Evolutionary conservation across 306 rosid species (phyloP).

Genomic region (Inga oerstediana): DNA sequence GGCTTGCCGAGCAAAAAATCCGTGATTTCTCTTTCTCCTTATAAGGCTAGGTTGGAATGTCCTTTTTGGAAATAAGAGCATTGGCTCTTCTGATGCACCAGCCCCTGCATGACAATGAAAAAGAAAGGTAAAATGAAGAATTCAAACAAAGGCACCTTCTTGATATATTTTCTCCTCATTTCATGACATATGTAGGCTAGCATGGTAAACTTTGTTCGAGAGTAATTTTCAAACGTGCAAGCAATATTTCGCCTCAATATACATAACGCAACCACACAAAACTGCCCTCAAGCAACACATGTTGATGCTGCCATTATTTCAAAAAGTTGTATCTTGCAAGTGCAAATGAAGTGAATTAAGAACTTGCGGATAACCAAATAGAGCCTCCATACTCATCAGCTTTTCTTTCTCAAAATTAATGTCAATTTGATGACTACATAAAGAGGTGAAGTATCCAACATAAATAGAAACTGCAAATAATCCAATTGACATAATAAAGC

Average conservation of each 20-base stretch:
- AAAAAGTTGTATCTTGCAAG: neutral
- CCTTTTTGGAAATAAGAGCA: slow-evolving; percentile 87
- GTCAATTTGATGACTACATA: neutral
- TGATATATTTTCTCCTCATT: slow-evolving; percentile 15
- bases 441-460: neutral
- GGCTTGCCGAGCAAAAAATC: slow-evolving; percentile 84
- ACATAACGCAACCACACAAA: slow-evolving; percentile 7
- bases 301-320: neutral
- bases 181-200: neutral
- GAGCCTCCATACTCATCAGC: slow-evolving; percentile 8
- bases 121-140: neutral
- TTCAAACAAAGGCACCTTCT: slow-evolving; percentile 11
- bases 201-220: neutral
- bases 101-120: slow-evolving; percentile 44
- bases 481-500: neutral
- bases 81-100: slow-evolving; percentile 61
- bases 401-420: neutral
- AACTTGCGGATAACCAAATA: neutral
- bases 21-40: slow-evolving; percentile 84
- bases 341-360: slow-evolving; percentile 14
- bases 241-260: neutral
- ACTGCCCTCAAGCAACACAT: slow-evolving; percentile 4
- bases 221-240: neutral
- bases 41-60: slow-evolving; percentile 90
- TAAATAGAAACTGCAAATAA: neutral